Evolutionary conservation across 495 filamentous ascomycete species (phyloP), one percentile per base, ranked within the genome.

Genomic region (Xylaria palmicola): DNA sequence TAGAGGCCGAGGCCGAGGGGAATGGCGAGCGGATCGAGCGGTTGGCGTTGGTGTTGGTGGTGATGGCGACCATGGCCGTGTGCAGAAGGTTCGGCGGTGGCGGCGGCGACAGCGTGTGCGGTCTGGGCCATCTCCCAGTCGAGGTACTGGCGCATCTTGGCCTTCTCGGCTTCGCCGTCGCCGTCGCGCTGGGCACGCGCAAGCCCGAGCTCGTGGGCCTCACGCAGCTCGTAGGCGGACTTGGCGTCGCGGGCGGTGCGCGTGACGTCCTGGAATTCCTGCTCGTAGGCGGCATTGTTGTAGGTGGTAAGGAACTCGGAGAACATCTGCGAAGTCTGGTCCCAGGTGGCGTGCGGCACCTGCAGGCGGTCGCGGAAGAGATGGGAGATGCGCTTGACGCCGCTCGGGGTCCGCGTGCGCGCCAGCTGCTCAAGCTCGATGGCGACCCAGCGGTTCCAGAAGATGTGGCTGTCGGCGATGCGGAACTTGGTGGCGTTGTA

Each of bases 371-470:
- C 79, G 44, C 86, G 79, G 71, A 91, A 97, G 9, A 92, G 78
- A 15, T 81, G 80, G 17, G 83, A 83, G 57, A 96, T 82, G 29
- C 85, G 80, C 47, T 81, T 81, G 32, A 92, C 76, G 56, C 84
- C 85, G 15, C 86, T 80, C 47, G 78, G 75, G 4, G 80, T 81
- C 12, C 83, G 78, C 2, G 77, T 76, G 48, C 76, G 81, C n/a
- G 81, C 77, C 39, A 83, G 74, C 72, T 81, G 77, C 66, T 81
- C 79, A 71, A 80, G 74, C 69, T 79, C 80, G 65, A 79, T 80
- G 59, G 64, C 90, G 62, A 79, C 89, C 90, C 77, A 93, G 59
- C 86, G 87, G 69, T 96, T 86, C 93, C 93, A 98, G n/a, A 97
- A 81, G 50, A 87, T 66, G 66, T 94, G 85, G 75, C 93, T 96